Evolutionary conservation across 106 monocot species (phyloP).

Genomic region (Dendrobium chrysotoxum): DNA sequence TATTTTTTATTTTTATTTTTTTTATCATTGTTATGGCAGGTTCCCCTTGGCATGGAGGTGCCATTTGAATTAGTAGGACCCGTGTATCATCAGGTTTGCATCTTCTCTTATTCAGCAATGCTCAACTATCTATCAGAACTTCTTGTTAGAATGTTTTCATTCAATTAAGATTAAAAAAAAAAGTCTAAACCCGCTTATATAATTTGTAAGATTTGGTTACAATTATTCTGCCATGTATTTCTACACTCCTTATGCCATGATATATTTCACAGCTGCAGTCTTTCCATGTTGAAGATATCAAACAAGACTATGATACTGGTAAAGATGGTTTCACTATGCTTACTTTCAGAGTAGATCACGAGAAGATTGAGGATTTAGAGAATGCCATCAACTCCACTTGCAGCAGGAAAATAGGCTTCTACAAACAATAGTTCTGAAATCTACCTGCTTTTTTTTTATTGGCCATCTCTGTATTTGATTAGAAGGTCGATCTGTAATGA

Average conservation of each 20-base stretch:
- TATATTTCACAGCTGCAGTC: constrained; percentile 52
- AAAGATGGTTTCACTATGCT: constrained; percentile 77
- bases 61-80: constrained; percentile 78
- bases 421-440: constrained; percentile 24
- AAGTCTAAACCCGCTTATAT: too few relatives aligned
- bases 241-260: neutral
- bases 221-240: neutral
- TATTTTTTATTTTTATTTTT: neutral
- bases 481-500: too few relatives aligned
- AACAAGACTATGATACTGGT: constrained; percentile 85
- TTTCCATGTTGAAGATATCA: constrained; percentile 79
- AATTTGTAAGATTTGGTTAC: too few relatives aligned
- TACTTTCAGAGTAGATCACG: constrained; percentile 70
- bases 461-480: too few relatives aligned
- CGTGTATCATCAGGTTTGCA: constrained; percentile 81
- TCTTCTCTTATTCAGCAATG: neutral
- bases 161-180: neutral
- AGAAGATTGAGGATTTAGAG: constrained; percentile 61
- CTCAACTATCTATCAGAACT: neutral
- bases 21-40: constrained; percentile 20
- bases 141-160: neutral
- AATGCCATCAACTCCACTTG: constrained; percentile 59
- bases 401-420: constrained; percentile 57
- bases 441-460: too few relatives aligned
- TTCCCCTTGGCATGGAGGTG: constrained; percentile 67